Evolutionary conservation across 1,284 basidiomycete genomes (phyloP).

Genomic region (Cutaneotrichosporon mucoides): DNA sequence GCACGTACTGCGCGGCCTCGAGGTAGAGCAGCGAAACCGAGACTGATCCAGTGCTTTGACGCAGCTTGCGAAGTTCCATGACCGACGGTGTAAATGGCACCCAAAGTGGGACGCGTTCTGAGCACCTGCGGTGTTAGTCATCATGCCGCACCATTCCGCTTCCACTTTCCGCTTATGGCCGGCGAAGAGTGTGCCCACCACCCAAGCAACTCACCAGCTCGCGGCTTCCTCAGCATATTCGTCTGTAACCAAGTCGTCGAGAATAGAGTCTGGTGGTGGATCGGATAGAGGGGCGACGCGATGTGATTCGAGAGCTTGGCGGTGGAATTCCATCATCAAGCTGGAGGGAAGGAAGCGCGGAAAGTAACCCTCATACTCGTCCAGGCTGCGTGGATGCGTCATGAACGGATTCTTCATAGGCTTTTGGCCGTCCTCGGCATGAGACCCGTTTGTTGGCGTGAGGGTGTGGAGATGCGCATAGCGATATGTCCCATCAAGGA

Average conservation of each 20-base stretch:
- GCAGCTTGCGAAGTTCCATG: not conserved
- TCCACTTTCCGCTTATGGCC: too few relatives aligned
- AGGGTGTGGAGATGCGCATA: constrained; percentile 1
- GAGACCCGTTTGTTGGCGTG: not conserved
- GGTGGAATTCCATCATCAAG: constrained; percentile 5
- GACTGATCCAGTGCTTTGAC: not conserved
- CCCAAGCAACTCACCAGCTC: not conserved
- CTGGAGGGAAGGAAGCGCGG: constrained; percentile 6
- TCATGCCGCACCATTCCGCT: not conserved
- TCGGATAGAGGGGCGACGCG: not conserved
- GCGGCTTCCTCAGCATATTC: not conserved
- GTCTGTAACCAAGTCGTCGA: constrained; percentile 3
- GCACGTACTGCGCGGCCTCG: not conserved
- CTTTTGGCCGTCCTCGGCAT: not conserved
- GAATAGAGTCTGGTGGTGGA: not conserved
- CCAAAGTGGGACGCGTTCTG: not conserved
- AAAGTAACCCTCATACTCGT: constrained; percentile 8
- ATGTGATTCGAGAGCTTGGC: not conserved
- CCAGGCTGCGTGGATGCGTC: not conserved
- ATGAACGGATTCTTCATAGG: not conserved
- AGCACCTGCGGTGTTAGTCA: not conserved
- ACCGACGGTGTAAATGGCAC: constrained; percentile 3
- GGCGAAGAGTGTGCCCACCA: too few relatives aligned
- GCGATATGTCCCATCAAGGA: not conserved
- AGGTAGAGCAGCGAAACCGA: constrained; percentile 1